Evolutionary conservation across 108 stramenopile genomes (phyloP), one percentile per base, ranked within the genome.

Genomic region (Nannochloropsis granulata): DNA sequence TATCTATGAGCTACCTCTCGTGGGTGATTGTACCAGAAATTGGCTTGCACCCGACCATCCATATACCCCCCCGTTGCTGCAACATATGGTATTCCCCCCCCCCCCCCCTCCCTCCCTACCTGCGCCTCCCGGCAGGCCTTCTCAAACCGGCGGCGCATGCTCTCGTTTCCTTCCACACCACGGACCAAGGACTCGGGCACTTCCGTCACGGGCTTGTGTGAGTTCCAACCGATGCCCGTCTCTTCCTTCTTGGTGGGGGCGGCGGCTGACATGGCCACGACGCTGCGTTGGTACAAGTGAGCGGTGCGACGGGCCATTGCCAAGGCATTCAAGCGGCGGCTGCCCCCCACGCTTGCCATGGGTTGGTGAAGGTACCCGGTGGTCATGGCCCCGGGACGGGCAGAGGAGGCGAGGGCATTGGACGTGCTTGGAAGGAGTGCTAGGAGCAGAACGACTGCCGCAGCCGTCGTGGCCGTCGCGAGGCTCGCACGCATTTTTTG

Each of bases 101-200:
- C 7, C 56, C 56, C 56, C 7, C 7, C 56, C 56, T 71, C 16
- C 7, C 56, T 71, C 56, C 56, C 21, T 71, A 71, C 56, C 92
- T 98, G 97, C 7, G 96, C 96, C 46, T 95, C 91, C 26, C 97
- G 93, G 84, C 93, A 89, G 93, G 96, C 93, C 81, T 92, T 87
- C 89, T 98, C 97, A 90, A 98, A 95, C 84, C 93, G 93, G 24
- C 91, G 90, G 45, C 97, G 91, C 95, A 98, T 98, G 81, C 93
- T 94, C 85, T 93, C 94, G 89, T 97, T 97, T 45, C 96, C 97
- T 21, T 96, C 96, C 46, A 90, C 82, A 82, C 95, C 95, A 44
- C 94, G 92, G 25, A 95, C 94, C 46, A 98, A 92, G 24, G 92
- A 87, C 16, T 88, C 89, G n/a, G 92, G 92, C 14, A 89, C 89